Evolutionary conservation across 2,329 filamentous ascomycete genomes (phyloP).

Genomic region (Curvularia lunata): DNA sequence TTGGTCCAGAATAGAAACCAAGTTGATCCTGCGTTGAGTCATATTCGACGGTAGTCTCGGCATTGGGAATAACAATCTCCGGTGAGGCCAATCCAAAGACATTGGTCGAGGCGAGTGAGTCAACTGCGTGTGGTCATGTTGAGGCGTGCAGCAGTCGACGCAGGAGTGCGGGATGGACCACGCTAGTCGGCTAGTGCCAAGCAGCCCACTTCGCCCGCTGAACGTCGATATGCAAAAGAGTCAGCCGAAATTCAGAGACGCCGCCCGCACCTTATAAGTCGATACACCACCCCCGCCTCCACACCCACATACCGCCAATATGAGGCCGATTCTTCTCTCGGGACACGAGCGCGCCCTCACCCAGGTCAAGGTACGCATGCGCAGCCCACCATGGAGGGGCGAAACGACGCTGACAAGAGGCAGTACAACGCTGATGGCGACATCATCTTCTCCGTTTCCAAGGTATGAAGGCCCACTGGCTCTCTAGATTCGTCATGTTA

Average conservation of each 20-base stretch:
- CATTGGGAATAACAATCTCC: not conserved
- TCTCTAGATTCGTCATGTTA: not conserved
- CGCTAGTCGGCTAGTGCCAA: conserved; percentile 32
- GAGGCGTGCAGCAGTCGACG: conserved; percentile 4
- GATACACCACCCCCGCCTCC: conserved; percentile 25
- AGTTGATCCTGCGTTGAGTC: not conserved
- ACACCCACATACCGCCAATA: conserved; percentile 51
- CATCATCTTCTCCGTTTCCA: conserved; percentile 84
- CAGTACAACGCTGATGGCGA: conserved; percentile 82
- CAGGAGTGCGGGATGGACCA: conserved; percentile 18
- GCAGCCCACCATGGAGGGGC: not conserved
- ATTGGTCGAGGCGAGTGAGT: not conserved
- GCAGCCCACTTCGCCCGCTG: conserved; percentile 40
- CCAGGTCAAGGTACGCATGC: conserved; percentile 69
- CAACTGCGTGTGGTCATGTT: conserved; percentile 1
- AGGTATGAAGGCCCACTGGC: conserved; percentile 3
- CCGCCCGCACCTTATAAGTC: conserved; percentile 29
- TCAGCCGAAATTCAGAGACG: conserved; percentile 39
- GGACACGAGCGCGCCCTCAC: conserved; percentile 97
- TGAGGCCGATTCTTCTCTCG: conserved; percentile 95
- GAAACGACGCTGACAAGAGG: conserved; percentile 4
- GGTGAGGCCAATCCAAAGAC: not conserved
- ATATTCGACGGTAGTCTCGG: not conserved
- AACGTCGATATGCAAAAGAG: conserved; percentile 35
- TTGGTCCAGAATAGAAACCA: not conserved